phyloP scores from a whole-genome alignment of 495 filamentous ascomycete genomes.

The Penicillium egyptiacum region DNA sequence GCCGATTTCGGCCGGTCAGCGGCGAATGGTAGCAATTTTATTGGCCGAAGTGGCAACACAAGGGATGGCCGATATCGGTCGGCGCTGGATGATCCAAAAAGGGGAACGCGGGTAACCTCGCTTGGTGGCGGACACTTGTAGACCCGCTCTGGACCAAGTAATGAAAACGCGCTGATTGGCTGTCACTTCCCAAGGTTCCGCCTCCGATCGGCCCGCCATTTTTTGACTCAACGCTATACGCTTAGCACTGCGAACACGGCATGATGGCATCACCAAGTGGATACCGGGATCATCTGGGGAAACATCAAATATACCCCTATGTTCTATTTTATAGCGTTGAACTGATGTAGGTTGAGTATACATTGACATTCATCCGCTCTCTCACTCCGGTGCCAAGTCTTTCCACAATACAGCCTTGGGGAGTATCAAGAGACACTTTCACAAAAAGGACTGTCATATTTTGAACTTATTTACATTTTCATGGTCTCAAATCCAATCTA shows the following conservation, averaged over 20 bases:
- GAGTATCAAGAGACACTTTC: not conserved
- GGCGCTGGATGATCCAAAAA: conserved; percentile 9
- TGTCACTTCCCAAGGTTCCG: conserved; percentile 9
- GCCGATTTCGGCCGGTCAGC: conserved; percentile 49
- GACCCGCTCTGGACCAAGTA: conserved; percentile 17
- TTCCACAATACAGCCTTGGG: no score
- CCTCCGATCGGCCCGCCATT: conserved; percentile 14
- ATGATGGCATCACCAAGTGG: not conserved
- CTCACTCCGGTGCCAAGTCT: no score
- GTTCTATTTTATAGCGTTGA: not conserved
- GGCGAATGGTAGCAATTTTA: conserved; percentile 28
- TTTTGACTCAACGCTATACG: conserved; percentile 6
- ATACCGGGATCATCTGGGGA: not conserved
- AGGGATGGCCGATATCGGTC: conserved; percentile 24
- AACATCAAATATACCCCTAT: not conserved
- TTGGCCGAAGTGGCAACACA: conserved; percentile 26
- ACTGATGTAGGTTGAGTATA: no score
- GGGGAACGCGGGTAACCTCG: conserved; percentile 24
- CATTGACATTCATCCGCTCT: no score
- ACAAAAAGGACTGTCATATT: not conserved
- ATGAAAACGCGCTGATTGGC: conserved; percentile 22
- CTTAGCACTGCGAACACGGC: not conserved
- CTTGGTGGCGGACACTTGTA: conserved; percentile 21
- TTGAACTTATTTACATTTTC: not conserved
- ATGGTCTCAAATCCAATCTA: conserved; percentile 1